Base-by-base conservation (phyloP, 176 grass and related monocot species). In the Typha latifolia region DNA sequence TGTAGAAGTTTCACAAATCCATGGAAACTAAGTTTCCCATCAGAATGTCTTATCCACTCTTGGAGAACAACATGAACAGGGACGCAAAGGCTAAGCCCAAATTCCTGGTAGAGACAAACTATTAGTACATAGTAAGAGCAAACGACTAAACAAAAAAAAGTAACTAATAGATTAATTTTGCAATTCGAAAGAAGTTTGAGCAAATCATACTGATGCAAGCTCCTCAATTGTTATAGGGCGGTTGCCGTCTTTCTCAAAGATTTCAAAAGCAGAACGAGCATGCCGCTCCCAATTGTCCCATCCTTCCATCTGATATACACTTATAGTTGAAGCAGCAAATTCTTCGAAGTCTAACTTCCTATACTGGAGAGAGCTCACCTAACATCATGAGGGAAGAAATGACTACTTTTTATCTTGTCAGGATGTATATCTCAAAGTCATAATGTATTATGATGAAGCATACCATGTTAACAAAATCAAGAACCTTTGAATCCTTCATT, bases 271-370 rank as follows among this genome's bases (percentile, higher is more conserved):
- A 4, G 57, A 49, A 21, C 67, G 83, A 67, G 83, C 83, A 63
- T 81, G 78, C 34, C 51, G 77, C 55, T 85, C 78, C 83, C 83
- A 85, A 12, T 72, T 77, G 32, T 81, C 83, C 19, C 80, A 49
- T 59, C 53, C 77, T 73, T 85, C 83, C 83, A 85, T 77, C 67
- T 85, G 83, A 79, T 85, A 80, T 37, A 85, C 77, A 27, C 83
- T 85, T 49, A 85, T 73, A 16, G 83, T 67, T n/a, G 77, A 62
- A 12, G 83, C 83, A 24, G 63, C 72, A 61, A 77, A 85, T 74
- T 85, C 83, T 49, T 85, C 68, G 10, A 85, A 85, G 68, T 85
- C 83, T 62, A 85, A 49, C 56, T 81, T 85, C 63, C 73, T 77
- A 56, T 85, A 81, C 49, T 81, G 83, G 15, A 85, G 67, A 32